phyloP scores from a whole-genome alignment of 495 filamentous ascomycete genomes.

The Penicillium robsamsonii region DNA sequence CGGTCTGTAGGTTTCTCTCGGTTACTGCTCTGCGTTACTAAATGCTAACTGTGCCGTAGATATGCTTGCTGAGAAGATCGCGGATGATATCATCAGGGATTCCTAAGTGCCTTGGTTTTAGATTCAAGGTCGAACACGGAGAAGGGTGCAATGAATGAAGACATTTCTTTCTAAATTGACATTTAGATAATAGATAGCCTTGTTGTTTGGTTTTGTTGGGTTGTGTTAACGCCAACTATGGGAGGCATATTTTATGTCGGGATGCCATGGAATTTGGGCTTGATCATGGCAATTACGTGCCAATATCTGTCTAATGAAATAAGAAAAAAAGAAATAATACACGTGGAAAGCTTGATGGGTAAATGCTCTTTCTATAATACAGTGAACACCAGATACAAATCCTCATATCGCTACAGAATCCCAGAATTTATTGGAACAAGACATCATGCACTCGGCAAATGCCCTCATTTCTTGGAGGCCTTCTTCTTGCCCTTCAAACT shows the following conservation, averaged over 20 bases:
- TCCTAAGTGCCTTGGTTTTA: background rate
- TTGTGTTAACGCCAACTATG: background rate
- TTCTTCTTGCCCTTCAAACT: conserved; percentile 55
- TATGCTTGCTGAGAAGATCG: conserved; percentile 57
- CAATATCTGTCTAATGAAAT: background rate
- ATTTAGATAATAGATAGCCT: background rate
- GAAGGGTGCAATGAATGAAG: background rate
- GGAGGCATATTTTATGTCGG: background rate
- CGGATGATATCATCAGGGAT: conserved; percentile 36
- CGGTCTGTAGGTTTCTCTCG: conserved; percentile 37
- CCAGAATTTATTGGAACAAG: conserved; percentile 21
- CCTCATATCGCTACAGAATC: conserved; percentile 36
- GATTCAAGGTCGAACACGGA: background rate
- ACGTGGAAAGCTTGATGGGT: conserved; percentile 14
- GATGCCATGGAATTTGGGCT: background rate
- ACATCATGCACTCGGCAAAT: conserved; percentile 18
- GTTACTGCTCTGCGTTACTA: background rate
- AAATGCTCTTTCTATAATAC: conserved; percentile 41
- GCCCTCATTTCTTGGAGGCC: conserved; percentile 41
- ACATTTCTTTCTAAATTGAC: background rate
- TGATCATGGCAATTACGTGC: background rate
- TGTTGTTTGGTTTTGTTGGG: background rate
- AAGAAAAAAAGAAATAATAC: conserved; percentile 14
- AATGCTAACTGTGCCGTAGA: conserved; percentile 22
- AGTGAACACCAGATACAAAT: conserved; percentile 33